phyloP scores from a whole-genome alignment of 2,329 filamentous ascomycete genomes.

The Xylaria hypoxylon region DNA sequence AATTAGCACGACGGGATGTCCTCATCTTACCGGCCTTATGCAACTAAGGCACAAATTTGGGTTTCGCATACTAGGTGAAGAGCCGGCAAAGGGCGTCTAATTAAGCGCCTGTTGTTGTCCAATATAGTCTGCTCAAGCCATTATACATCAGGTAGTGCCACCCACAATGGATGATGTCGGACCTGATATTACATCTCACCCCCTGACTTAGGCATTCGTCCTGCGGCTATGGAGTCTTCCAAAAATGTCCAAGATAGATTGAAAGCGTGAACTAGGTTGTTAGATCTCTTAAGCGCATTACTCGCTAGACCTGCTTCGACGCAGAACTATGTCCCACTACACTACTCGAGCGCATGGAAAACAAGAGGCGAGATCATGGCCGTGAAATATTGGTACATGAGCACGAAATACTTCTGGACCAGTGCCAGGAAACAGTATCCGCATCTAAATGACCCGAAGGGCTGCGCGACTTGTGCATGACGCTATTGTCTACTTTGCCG shows the following conservation, averaged over 20 bases:
- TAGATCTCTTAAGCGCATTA: not conserved
- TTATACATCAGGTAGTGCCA: not conserved
- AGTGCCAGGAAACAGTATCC: not conserved
- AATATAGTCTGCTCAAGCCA: not conserved
- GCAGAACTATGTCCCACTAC: not conserved
- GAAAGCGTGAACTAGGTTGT: slow-evolving; percentile 15
- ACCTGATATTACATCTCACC: not conserved
- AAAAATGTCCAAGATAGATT: not conserved
- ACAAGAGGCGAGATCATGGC: not conserved
- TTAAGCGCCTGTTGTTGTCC: not conserved
- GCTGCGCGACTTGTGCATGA: not conserved
- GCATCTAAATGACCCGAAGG: not conserved
- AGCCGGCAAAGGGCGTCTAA: too few species aligned
- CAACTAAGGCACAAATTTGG: not conserved
- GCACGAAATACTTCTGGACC: not conserved
- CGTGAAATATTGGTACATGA: not conserved
- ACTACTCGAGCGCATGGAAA: not conserved
- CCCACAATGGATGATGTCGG: not conserved
- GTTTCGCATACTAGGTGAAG: not conserved
- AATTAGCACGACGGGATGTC: not conserved
- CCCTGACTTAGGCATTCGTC: not conserved
- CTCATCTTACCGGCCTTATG: not conserved
- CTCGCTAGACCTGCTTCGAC: slow-evolving; percentile 6
- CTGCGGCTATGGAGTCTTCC: not conserved
- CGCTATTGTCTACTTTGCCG: not conserved